A percentile compares a stretch with the other conserved stretches of the same genome.
These are phyloP conservation scores for Dimargaris xerosporica DNA, from an alignment of 192 early-diverging fungal genomes.

Conservation along the genomic window DNA sequence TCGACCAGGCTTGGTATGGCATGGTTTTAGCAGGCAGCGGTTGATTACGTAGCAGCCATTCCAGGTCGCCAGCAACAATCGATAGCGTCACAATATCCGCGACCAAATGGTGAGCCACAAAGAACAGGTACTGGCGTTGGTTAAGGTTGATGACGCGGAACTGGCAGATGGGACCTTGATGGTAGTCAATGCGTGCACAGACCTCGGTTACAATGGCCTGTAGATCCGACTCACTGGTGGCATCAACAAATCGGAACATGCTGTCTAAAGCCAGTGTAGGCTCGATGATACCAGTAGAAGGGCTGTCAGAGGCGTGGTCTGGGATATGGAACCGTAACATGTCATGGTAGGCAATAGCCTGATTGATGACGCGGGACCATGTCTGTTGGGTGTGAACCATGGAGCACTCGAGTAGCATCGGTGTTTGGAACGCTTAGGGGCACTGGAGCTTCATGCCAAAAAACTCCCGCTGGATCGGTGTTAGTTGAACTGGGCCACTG, in stretches of 20 bases:
- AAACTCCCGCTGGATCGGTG: conserved; percentile 1
- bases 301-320: neutral
- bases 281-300: too few species aligned
- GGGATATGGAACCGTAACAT: too few species aligned
- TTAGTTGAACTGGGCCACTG: neutral
- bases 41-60: conserved; percentile 1
- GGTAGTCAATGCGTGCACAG: neutral
- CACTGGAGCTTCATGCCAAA: neutral
- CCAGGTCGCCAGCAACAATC: conserved; percentile 17
- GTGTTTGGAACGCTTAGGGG: neutral
- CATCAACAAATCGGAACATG: too few species aligned
- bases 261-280: too few species aligned
- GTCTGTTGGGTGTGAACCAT: neutral
- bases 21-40: conserved; percentile 14
- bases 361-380: neutral
- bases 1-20: conserved; percentile 14
- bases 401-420: neutral
- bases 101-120: conserved; percentile 19
- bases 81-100: conserved; percentile 18
- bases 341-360: neutral
- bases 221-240: too few species aligned
- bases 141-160: conserved; percentile 11
- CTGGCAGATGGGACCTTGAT: neutral
- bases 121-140: conserved; percentile 13
- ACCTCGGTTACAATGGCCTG: neutral